Conservation (phyloP, 805 yeast genomes). For the Danielozyma ontarioensis region DNA sequence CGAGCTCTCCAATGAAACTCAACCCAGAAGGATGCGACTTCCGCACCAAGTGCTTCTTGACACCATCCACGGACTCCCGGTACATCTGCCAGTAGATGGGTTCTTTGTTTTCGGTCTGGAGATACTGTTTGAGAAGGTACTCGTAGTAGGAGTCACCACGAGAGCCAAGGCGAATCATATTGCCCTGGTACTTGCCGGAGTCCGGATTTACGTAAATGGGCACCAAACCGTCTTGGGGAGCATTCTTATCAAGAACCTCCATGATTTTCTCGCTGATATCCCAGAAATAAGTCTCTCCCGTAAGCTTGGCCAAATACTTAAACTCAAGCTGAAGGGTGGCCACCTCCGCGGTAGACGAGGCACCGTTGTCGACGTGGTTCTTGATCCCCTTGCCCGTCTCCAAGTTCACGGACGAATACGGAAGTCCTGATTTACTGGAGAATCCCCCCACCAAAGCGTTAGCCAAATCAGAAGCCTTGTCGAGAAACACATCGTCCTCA, state of each 20-base stretch:
- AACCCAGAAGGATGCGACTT: slow-evolving; percentile 59
- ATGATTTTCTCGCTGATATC: slow-evolving; percentile 69
- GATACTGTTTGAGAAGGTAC: slow-evolving; percentile 76
- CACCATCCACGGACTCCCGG: slow-evolving; percentile 71
- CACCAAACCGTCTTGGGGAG: slow-evolving; percentile 68
- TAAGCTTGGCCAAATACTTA: slow-evolving; percentile 71
- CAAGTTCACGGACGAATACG: slow-evolving; percentile 75
- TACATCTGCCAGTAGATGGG: slow-evolving; percentile 67
- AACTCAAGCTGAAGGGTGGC: slow-evolving; percentile 84
- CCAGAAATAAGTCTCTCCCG: slow-evolving; percentile 81
- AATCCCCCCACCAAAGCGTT: slow-evolving; percentile 67
- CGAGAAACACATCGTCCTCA: slow-evolving; percentile 63
- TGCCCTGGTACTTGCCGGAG: slow-evolving; percentile 63
- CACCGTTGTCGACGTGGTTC: slow-evolving; percentile 66
- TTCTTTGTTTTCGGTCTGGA: slow-evolving; percentile 66
- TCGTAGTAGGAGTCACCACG: slow-evolving; percentile 94
- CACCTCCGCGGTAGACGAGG: slow-evolving; percentile 86
- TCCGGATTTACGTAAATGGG: slow-evolving; percentile 79
- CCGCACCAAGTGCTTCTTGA: slow-evolving; percentile 58
- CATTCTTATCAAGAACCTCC: slow-evolving; percentile 59
- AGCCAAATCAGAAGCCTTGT: slow-evolving; percentile 78
- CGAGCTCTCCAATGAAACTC: slow-evolving; percentile 73
- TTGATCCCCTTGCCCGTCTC: slow-evolving; percentile 54
- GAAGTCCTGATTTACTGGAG: slow-evolving; percentile 61
- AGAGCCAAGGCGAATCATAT: slow-evolving; percentile 73